Evolutionary conservation across 257 asterid genomes (phyloP), one percentile per base, ranked within the genome.

Genomic region (Lithospermum erythrorhizon): DNA sequence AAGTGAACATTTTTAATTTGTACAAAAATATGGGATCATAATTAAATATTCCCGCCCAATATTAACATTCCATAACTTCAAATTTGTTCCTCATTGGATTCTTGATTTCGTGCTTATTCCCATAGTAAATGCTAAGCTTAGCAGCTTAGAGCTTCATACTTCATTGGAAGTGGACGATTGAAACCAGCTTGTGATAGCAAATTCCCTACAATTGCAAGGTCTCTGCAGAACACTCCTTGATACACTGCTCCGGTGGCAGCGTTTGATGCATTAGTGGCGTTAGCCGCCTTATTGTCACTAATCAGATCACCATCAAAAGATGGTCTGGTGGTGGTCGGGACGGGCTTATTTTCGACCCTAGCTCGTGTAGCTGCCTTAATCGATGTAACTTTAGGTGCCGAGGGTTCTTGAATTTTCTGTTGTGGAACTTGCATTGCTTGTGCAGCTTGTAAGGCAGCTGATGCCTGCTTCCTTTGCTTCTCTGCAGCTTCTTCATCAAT

Each of bases 201-300:
- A 59, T 66, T 85, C 13, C 93, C 95, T 7, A 91, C 96, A 16
- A 74, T 80, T 0, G 94, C 77, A 58, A 91, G 81, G 75, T 91
- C 96, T 78, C 98, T 70, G 69, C 98, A 91, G 68, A 91, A 91
- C 17, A 82, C 95, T 6, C 96, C 98, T 65, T 91, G 94, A 58
- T 81, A 82, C 41, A 66, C 81, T 5, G 97, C 73, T 0, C 82
- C 57, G 2, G 78, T 70, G 14, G 94, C 81, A 0, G 86, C 61
- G 17, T 80, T 66, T 1, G 70, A 16, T 23, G 58, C 41, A 0
- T 55, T 62, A 1, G 21, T 25, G 7, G 59, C 4, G 6, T 63
- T 53, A 23, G 32, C 59, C 27, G 18, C 32, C 21, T 11, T 22
- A 56, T 23, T 24, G 21, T 56, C 41, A 6, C 18, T 41, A 41